These are phyloP conservation scores for Juglanconis oblonga DNA, from an alignment of 2,329 filamentous ascomycete species.

Conservation along the genomic window DNA sequence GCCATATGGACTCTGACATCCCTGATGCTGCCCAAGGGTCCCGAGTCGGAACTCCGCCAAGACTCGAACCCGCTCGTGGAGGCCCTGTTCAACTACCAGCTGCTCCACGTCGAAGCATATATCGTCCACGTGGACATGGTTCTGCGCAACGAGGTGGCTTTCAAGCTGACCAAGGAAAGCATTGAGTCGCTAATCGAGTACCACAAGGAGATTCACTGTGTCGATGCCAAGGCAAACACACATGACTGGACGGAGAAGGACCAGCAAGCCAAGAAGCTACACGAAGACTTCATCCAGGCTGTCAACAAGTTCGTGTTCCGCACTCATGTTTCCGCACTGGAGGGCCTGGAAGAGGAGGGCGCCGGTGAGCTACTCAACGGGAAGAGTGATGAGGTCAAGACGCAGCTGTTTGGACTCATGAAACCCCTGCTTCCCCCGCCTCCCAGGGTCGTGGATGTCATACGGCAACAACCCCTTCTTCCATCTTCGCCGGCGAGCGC, in stretches of 20 bases:
- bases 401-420: conserved; percentile 78
- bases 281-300: conserved; percentile 93
- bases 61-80: conserved; percentile 82
- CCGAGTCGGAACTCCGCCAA: conserved; percentile 78
- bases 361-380: conserved; percentile 89
- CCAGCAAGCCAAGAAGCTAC: conserved; percentile 91
- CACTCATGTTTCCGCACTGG: conserved; percentile 81
- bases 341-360: conserved; percentile 95
- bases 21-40: conserved; percentile 86
- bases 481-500: conserved; percentile 74
- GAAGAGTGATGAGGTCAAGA: conserved; percentile 91
- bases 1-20: conserved; percentile 95
- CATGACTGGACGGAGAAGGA: conserved; percentile 98
- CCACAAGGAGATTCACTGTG: conserved; percentile 92
- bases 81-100: conserved; percentile 87
- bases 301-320: conserved; percentile 97
- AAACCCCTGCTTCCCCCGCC: conserved; percentile 83
- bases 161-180: conserved; percentile 92
- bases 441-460: conserved; percentile 83
- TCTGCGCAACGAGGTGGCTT: conserved; percentile 92
- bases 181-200: conserved; percentile 93
- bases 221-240: conserved; percentile 83
- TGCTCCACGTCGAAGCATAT: conserved; percentile 93
- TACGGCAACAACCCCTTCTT: conserved; percentile 80
- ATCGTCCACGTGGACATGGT: conserved; percentile 99